A percentile compares a stretch with the other conserved stretches of the same genome.
phyloP scores from a whole-genome alignment of 257 asterid genomes.

The Pogostemon cablin region DNA sequence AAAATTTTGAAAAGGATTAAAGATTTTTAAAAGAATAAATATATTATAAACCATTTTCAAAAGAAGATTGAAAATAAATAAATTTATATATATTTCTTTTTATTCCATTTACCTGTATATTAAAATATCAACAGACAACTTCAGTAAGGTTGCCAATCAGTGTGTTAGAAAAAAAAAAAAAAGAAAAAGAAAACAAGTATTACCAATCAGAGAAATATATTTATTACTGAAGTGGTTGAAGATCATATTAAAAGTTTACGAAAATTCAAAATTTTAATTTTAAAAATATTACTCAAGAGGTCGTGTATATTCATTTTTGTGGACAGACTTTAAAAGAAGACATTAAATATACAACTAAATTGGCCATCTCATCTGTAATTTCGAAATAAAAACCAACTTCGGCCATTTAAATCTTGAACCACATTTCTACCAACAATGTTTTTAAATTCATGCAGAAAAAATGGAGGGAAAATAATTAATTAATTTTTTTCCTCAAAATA shows the following conservation, averaged over 20 bases:
- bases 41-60: no score
- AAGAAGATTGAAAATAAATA: no score
- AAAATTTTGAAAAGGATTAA: no score
- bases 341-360: constrained; percentile 35
- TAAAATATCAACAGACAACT: not conserved
- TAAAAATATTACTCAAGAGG: not conserved
- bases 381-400: constrained; percentile 26
- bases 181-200: no score
- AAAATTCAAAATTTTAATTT: constrained; percentile 29
- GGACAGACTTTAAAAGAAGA: constrained; percentile 29
- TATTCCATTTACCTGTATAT: no score
- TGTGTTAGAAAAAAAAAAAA: not conserved
- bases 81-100: no score
- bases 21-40: no score
- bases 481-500: constrained; percentile 6
- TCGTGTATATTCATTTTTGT: constrained; percentile 14
- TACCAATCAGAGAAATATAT: not conserved
- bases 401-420: constrained; percentile 37
- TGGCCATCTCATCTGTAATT: constrained; percentile 15
- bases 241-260: not conserved
- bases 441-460: constrained; percentile 4
- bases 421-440: constrained; percentile 26
- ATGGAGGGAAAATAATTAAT: not conserved
- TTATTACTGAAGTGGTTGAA: not conserved
- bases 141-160: not conserved